Conservation (phyloP, 2,329 filamentous ascomycete genomes). For the Talaromyces sp. region DNA sequence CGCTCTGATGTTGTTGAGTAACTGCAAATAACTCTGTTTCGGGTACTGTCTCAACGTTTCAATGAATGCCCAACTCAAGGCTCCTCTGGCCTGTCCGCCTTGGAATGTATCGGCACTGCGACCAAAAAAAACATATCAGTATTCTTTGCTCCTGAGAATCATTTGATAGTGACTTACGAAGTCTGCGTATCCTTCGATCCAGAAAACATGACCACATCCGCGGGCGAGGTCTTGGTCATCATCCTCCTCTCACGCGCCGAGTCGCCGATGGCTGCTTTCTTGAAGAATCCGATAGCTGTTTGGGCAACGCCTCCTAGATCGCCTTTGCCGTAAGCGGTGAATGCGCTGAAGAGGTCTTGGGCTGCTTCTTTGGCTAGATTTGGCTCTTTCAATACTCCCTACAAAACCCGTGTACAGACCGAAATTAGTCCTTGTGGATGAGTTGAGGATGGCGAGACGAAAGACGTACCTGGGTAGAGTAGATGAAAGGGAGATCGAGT, state of each 20-base stretch:
- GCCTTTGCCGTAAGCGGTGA: slow-evolving; percentile 73
- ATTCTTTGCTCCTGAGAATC: background rate
- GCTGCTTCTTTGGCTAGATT: slow-evolving; percentile 64
- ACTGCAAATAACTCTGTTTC: slow-evolving; percentile 88
- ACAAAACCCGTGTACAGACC: background rate
- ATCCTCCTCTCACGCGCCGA: slow-evolving; percentile 73
- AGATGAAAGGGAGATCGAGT: slow-evolving; percentile 63
- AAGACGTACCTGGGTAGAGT: slow-evolving; percentile 51
- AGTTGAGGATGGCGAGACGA: background rate
- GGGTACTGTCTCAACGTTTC: slow-evolving; percentile 81
- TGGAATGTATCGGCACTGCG: slow-evolving; percentile 83
- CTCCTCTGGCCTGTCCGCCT: slow-evolving; percentile 80
- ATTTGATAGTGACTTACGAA: slow-evolving; percentile 22
- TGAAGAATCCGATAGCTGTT: slow-evolving; percentile 77
- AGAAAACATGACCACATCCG: slow-evolving; percentile 96
- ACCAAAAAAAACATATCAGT: slow-evolving; percentile 3
- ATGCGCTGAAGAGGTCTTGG: slow-evolving; percentile 58
- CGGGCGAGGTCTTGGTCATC: slow-evolving; percentile 85
- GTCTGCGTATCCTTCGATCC: slow-evolving; percentile 96
- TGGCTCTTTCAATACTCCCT: slow-evolving; percentile 61
- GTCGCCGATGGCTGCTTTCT: slow-evolving; percentile 76
- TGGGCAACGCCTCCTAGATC: slow-evolving; percentile 76
- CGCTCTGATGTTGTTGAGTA: slow-evolving; percentile 89
- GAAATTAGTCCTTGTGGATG: background rate
- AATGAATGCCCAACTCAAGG: slow-evolving; percentile 97